A percentile compares a stretch with the other conserved stretches of the same genome.
Evolutionary conservation across 768 basidiomycete genomes (phyloP).

Genomic region (Tubosaeta brunneosetosa): DNA sequence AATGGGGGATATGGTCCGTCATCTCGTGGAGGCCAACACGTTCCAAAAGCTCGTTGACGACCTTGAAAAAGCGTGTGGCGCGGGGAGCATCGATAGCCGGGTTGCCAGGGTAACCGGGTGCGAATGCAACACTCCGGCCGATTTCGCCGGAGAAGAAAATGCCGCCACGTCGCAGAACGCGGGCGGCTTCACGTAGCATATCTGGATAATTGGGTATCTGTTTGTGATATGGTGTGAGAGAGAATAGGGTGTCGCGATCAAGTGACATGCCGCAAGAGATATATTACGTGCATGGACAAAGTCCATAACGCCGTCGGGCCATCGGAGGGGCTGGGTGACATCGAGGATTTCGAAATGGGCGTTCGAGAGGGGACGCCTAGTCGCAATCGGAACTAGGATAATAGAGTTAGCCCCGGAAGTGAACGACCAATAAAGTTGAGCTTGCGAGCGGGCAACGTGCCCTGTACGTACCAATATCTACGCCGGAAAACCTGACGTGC

Average conservation of each 20-base stretch:
- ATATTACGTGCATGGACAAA: slow-evolving; percentile 61
- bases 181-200: slow-evolving; percentile 53
- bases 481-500: slow-evolving; percentile 58
- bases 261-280: slow-evolving; percentile 52
- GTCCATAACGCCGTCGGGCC: slow-evolving; percentile 54
- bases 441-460: slow-evolving; percentile 8
- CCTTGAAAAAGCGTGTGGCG: slow-evolving; percentile 31
- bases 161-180: slow-evolving; percentile 68
- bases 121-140: slow-evolving; percentile 40
- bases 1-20: slow-evolving; percentile 34
- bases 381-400: slow-evolving; percentile 63
- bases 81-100: slow-evolving; percentile 22
- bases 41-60: slow-evolving; percentile 40
- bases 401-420: slow-evolving; percentile 5
- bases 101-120: slow-evolving; percentile 28
- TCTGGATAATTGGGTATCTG: slow-evolving; percentile 54
- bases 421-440: slow-evolving; percentile 9
- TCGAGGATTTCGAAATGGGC: slow-evolving; percentile 66
- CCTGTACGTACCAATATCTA: slow-evolving; percentile 65
- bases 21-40: slow-evolving; percentile 37
- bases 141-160: slow-evolving; percentile 66
- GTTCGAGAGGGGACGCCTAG: slow-evolving; percentile 54
- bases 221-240: slow-evolving; percentile 13
- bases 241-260: slow-evolving; percentile 1
- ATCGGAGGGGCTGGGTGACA: slow-evolving; percentile 49